Evolutionary conservation across 371 early-diverging fungal genomes (phyloP).

Genomic region (Mucor circinelloides): DNA sequence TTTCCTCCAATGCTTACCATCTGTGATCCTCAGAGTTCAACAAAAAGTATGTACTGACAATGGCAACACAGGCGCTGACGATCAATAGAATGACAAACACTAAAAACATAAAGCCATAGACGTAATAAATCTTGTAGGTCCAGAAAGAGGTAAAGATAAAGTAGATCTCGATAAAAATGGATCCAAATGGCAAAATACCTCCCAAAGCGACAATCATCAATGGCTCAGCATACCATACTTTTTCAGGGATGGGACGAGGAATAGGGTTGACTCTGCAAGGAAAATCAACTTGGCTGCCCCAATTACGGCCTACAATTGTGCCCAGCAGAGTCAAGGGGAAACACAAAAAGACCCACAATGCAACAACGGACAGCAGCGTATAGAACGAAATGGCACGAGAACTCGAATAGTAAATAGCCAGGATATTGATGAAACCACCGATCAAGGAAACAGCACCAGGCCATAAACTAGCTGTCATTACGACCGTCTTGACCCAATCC

Average conservation of each 20-base stretch:
- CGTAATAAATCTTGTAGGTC: constrained; percentile 84
- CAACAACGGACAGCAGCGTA: constrained; percentile 69
- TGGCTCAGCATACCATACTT: constrained; percentile 73
- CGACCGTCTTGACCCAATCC: constrained; percentile 72
- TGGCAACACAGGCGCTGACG: constrained; percentile 76
- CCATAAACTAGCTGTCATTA: constrained; percentile 74
- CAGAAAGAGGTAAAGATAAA: constrained; percentile 87
- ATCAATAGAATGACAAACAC: constrained; percentile 73
- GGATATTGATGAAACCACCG: constrained; percentile 68
- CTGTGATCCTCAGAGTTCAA: constrained; percentile 86
- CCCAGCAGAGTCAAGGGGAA: constrained; percentile 82
- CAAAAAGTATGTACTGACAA: constrained; percentile 80
- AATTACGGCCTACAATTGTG: constrained; percentile 75
- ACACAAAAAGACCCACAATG: constrained; percentile 77
- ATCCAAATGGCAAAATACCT: constrained; percentile 83
- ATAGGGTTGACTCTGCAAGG: constrained; percentile 86
- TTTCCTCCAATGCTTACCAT: constrained; percentile 49
- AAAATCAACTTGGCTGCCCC: constrained; percentile 66
- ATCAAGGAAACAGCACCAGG: constrained; percentile 65
- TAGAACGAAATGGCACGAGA: constrained; percentile 82
- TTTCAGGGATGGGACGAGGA: constrained; percentile 81
- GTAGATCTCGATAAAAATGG: constrained; percentile 88
- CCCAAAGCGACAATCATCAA: constrained; percentile 62
- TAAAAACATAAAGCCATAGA: constrained; percentile 82
- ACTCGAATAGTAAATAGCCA: constrained; percentile 76